Conservation (phyloP, 139 green algal species). For the Chara braunii region DNA sequence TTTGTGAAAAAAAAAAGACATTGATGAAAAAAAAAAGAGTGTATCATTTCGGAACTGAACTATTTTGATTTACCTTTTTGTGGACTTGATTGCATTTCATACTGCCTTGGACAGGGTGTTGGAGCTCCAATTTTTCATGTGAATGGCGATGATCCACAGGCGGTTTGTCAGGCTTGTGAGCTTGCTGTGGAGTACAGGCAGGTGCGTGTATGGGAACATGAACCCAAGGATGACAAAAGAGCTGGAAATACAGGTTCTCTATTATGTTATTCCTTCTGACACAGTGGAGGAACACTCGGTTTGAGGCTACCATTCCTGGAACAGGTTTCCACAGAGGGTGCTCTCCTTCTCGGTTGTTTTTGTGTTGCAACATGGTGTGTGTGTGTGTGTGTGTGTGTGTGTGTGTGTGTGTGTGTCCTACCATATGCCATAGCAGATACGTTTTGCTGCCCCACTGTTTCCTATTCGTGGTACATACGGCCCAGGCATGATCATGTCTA, state of each 20-base stretch:
- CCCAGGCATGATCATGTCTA: too few species aligned
- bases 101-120: slow-evolving; percentile 83
- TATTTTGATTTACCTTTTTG: too few species aligned
- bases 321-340: too few species aligned
- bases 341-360: too few species aligned
- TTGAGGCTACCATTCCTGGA: background rate
- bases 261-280: background rate
- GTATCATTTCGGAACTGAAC: background rate
- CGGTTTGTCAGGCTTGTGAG: slow-evolving; percentile 50
- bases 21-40: background rate
- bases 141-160: slow-evolving; percentile 72
- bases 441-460: too few species aligned
- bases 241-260: background rate
- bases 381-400: too few species aligned
- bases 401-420: too few species aligned
- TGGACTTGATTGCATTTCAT: too few species aligned
- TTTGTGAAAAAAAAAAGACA: background rate
- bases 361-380: too few species aligned
- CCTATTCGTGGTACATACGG: too few species aligned
- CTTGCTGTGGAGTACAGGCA: slow-evolving; percentile 27
- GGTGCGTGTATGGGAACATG: slow-evolving; percentile 3
- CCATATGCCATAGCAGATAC: too few species aligned
- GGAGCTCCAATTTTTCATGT: slow-evolving; percentile 67
- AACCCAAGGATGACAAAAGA: background rate
- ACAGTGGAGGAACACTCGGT: too few species aligned